Conservation (phyloP, 805 yeast genomes). For the Pichia nanzhaoensis region DNA sequence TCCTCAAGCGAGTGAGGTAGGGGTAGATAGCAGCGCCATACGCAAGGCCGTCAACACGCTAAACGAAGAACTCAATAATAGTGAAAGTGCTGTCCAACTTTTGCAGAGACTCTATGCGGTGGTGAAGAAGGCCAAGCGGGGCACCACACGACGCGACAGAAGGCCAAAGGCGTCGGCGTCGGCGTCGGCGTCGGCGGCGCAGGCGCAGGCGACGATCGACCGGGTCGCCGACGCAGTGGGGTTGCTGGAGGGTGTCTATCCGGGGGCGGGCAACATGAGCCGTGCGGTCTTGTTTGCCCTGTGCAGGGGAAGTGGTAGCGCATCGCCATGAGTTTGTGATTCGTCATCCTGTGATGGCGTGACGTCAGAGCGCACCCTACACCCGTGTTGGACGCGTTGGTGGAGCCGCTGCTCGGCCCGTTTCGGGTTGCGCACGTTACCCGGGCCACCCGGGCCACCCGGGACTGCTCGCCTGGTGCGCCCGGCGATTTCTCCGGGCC, state of each 20-base stretch:
- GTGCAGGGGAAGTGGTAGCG: too few relatives aligned
- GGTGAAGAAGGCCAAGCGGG: constrained; percentile 18
- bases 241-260: neutral
- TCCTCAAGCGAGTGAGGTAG: too few relatives aligned
- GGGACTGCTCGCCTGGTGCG: too few relatives aligned
- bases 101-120: neutral
- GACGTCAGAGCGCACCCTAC: too few relatives aligned
- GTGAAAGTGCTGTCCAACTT: neutral
- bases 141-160: constrained; percentile 25
- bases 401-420: too few relatives aligned
- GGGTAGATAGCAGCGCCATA: too few relatives aligned
- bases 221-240: neutral
- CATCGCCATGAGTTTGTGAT: too few relatives aligned
- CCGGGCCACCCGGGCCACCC: too few relatives aligned
- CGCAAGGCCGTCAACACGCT: neutral
- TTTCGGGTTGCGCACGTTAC: too few relatives aligned
- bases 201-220: constrained; percentile 1
- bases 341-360: too few relatives aligned
- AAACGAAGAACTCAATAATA: neutral
- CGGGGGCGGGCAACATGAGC: neutral
- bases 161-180: constrained; percentile 1
- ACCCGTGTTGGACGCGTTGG: too few relatives aligned
- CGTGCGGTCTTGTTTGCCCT: neutral
- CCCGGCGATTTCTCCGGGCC: too few relatives aligned
- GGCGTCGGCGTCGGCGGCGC: neutral